Percentiles rank a stretch among this genome's conserved stretches.
Conservation (phyloP, 768 basidiomycete species). For the Megacollybia marginata region DNA sequence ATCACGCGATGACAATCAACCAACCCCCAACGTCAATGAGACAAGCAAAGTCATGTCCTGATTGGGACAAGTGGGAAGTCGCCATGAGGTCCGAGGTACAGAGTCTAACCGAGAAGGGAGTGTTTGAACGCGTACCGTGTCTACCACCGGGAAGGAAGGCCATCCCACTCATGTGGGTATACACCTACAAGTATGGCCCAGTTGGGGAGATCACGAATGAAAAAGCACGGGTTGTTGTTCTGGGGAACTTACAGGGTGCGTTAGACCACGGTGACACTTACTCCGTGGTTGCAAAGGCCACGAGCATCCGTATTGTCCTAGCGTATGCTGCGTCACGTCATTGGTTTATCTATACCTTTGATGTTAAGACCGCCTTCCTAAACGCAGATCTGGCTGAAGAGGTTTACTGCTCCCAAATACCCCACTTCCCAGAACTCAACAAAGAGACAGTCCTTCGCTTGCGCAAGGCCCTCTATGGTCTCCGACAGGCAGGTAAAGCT, state of each 20-base stretch:
- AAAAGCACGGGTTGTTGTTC: neutral
- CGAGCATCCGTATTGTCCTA: slow-evolving; percentile 11
- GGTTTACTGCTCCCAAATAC: slow-evolving; percentile 8
- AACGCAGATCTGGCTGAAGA: slow-evolving; percentile 8
- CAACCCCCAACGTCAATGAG: neutral
- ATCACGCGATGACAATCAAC: too few species aligned
- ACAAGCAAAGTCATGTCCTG: neutral
- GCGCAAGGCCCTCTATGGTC: too few species aligned
- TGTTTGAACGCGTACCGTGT: too few species aligned
- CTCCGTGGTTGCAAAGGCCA: slow-evolving; percentile 8
- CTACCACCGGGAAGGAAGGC: too few species aligned
- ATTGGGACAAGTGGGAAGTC: neutral
- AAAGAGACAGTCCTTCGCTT: too few species aligned
- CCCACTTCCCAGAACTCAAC: too few species aligned
- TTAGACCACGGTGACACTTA: slow-evolving; percentile 16
- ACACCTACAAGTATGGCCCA: neutral
- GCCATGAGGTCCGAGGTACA: neutral
- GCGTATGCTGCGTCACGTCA: slow-evolving; percentile 19
- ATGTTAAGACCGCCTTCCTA: neutral
- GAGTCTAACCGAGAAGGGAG: neutral
- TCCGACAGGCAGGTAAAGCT: too few species aligned
- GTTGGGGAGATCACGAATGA: neutral
- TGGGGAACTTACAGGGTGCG: slow-evolving; percentile 21
- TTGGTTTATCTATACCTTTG: slow-evolving; percentile 20
- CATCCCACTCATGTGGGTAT: neutral